A percentile compares a stretch with the other conserved stretches of the same genome.
phyloP scores from a whole-genome alignment of 352 stramenopile species.

The Phytopythium montanum region DNA sequence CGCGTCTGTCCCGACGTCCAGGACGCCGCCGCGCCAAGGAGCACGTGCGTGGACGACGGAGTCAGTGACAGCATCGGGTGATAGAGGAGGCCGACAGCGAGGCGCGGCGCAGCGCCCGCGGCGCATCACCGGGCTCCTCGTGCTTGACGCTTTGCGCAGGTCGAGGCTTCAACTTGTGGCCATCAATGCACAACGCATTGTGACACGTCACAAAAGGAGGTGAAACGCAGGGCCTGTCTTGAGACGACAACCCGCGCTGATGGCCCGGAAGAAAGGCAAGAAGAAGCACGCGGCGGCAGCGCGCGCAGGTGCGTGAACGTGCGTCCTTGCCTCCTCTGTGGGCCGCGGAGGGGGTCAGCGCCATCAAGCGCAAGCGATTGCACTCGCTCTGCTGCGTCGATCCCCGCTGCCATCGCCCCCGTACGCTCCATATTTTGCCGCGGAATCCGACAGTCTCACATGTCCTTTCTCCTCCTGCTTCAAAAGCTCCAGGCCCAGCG shows the following conservation, averaged over 20 bases:
- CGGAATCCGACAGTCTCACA: not conserved
- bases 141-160: too few relatives aligned
- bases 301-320: conserved; percentile 1
- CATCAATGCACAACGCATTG: too few relatives aligned
- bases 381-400: not conserved
- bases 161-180: too few relatives aligned
- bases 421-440: not conserved
- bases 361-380: not conserved
- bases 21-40: not conserved
- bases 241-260: conserved; percentile 10
- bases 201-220: too few relatives aligned
- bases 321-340: not conserved
- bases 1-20: not conserved
- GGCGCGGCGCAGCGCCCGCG: not conserved
- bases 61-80: not conserved
- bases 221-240: too few relatives aligned
- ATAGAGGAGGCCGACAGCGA: not conserved
- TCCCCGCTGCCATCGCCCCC: not conserved
- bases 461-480: not conserved
- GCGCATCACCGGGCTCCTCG: too few relatives aligned
- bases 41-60: not conserved
- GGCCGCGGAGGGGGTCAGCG: not conserved
- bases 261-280: conserved; percentile 79
- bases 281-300: conserved; percentile 39
- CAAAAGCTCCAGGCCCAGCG: not conserved